Evolutionary conservation across 2,329 filamentous ascomycete genomes (phyloP).

Genomic region (Aspergillus sojae): DNA sequence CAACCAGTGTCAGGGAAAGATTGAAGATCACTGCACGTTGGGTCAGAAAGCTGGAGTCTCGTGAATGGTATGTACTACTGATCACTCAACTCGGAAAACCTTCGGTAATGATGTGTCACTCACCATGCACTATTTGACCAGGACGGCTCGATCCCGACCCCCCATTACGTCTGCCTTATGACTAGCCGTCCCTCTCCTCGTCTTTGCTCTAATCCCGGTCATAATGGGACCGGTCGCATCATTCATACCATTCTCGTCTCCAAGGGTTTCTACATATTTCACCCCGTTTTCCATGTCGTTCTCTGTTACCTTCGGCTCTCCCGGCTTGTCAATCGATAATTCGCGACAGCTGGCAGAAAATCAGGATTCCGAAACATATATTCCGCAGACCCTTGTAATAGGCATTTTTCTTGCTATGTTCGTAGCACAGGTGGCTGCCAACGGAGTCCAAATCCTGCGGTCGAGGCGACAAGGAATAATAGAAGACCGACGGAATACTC

Average conservation of each 20-base stretch:
- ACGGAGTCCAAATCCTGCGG: conserved; percentile 32
- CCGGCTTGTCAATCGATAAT: conserved; percentile 11
- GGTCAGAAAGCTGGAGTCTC: conserved; percentile 72
- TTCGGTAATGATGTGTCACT: conserved; percentile 11
- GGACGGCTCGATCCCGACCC: conserved; percentile 35
- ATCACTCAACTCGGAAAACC: conserved; percentile 2
- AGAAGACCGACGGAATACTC: conserved; percentile 2
- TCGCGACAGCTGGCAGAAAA: conserved; percentile 6
- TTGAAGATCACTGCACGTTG: conserved; percentile 81
- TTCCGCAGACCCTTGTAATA: conserved; percentile 37
- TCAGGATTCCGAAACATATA: conserved; percentile 23
- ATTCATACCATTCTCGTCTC: conserved; percentile 24
- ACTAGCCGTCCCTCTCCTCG: conserved; percentile 45
- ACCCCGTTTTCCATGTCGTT: conserved; percentile 41
- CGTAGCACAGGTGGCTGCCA: conserved; percentile 32
- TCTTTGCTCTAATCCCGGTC: conserved; percentile 34
- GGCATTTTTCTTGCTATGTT: conserved; percentile 36
- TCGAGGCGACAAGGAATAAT: conserved; percentile 21
- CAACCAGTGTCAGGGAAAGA: conserved; percentile 75
- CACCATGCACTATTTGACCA: conserved; percentile 19
- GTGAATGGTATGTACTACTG: conserved; percentile 64
- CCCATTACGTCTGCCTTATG: conserved; percentile 45
- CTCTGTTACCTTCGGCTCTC: conserved; percentile 35
- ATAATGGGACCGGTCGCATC: conserved; percentile 27
- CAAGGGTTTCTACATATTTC: conserved; percentile 34